These are phyloP conservation scores for Parsonsia alboflavescens DNA, from an alignment of 257 asterid genomes.

Conservation along the genomic window DNA sequence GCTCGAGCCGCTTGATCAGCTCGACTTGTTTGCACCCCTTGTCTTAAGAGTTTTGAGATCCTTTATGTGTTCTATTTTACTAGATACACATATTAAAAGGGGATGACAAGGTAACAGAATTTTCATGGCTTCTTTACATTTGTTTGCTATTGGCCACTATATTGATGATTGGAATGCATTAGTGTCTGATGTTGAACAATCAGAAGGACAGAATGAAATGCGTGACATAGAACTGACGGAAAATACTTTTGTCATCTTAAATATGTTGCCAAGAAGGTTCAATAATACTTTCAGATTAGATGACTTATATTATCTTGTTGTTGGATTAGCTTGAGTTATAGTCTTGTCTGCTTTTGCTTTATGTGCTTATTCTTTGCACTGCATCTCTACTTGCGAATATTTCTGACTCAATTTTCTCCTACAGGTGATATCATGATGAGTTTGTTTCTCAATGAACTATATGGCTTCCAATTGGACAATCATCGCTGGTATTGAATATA, in stretches of 20 bases:
- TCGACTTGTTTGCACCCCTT: too few relatives aligned
- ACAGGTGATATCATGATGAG: constrained; percentile 95
- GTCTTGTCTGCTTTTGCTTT: neutral
- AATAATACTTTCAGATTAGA: neutral
- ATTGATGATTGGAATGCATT: neutral
- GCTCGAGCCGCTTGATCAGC: too few relatives aligned
- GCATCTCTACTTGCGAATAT: neutral
- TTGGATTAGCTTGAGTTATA: neutral
- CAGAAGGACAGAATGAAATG: neutral
- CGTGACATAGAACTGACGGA: neutral
- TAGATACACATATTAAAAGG: neutral
- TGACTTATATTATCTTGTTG: neutral
- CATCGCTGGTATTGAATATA: constrained; percentile 64
- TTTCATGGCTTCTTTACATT: neutral
- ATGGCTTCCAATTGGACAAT: constrained; percentile 93
- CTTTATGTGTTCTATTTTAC: neutral
- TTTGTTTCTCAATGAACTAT: constrained; percentile 91
- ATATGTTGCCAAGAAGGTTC: neutral
- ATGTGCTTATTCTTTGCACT: neutral
- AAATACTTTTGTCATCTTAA: neutral
- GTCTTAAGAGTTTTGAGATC: too few relatives aligned
- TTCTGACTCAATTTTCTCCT: constrained; percentile 9
- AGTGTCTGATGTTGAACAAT: neutral
- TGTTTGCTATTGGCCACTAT: neutral
- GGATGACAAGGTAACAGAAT: neutral